Conservation (phyloP, 2,329 filamentous ascomycete genomes). For the Trichoderma guizhouense region DNA sequence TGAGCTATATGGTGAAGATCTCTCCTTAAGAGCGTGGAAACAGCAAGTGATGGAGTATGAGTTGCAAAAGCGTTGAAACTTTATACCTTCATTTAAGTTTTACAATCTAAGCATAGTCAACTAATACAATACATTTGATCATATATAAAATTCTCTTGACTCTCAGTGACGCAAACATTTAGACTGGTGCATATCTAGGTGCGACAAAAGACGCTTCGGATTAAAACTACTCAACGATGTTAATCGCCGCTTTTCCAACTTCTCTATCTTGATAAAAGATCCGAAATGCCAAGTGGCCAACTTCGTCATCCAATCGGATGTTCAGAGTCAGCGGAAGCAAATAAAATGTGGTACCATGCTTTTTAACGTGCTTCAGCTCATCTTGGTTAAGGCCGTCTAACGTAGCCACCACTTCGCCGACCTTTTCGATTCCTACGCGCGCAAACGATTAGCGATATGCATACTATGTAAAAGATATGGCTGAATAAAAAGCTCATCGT, state of each 20-base stretch:
- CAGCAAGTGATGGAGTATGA: not conserved
- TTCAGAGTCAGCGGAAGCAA: not conserved
- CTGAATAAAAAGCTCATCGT: not conserved
- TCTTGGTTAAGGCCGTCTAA: not conserved
- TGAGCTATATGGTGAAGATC: not conserved
- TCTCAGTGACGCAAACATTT: not conserved
- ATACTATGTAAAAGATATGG: not conserved
- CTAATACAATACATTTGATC: not conserved
- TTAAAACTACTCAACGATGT: not conserved
- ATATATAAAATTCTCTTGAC: not conserved
- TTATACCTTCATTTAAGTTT: not conserved
- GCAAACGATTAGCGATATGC: not conserved
- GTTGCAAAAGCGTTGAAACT: not conserved
- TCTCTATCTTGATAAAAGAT: not conserved
- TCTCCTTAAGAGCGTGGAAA: not conserved
- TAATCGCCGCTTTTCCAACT: constrained; percentile 4
- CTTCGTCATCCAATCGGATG: not conserved
- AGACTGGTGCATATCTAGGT: not conserved
- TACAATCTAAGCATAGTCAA: not conserved
- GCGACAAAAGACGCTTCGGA: not conserved
- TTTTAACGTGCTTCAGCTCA: not conserved
- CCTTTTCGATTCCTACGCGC: not conserved
- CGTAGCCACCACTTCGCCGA: not conserved
- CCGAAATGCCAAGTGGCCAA: not conserved
- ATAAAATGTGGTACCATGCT: not conserved